Conservation (phyloP, 2,329 filamentous ascomycete species). For the Aspergillus fischeri region DNA sequence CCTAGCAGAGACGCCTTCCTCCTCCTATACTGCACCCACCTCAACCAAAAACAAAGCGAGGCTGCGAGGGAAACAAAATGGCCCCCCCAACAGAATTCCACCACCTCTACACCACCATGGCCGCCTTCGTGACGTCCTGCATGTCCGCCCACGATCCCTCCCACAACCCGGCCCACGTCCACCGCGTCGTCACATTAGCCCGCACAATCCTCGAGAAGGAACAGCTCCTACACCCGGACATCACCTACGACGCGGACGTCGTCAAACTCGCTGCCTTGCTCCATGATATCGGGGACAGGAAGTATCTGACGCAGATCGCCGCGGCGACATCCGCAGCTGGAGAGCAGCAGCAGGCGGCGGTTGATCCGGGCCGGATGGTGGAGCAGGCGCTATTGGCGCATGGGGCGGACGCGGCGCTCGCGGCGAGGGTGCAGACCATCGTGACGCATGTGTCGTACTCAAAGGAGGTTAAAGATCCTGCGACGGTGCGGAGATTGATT, state of each 20-base stretch:
- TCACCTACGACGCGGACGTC: constrained; percentile 49
- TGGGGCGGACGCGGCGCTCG: constrained; percentile 57
- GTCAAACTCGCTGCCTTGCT: constrained; percentile 69
- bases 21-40: background rate
- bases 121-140: constrained; percentile 63
- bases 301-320: constrained; percentile 56
- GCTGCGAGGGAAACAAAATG: constrained; percentile 7
- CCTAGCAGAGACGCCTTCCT: background rate
- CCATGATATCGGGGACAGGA: constrained; percentile 87
- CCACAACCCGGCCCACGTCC: constrained; percentile 82
- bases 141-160: constrained; percentile 76
- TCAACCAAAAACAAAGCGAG: constrained; percentile 12
- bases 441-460: constrained; percentile 75
- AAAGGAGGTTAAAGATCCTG: constrained; percentile 63
- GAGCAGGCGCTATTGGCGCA: constrained; percentile 24
- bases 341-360: constrained; percentile 21
- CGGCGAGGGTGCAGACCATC: constrained; percentile 65
- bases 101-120: constrained; percentile 53
- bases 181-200: constrained; percentile 71
- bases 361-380: constrained; percentile 22
- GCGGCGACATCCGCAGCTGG: constrained; percentile 9
- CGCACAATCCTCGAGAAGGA: constrained; percentile 59
- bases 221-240: constrained; percentile 24
- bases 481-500: constrained; percentile 59
- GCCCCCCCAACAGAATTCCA: constrained; percentile 18